Evolutionary conservation across 2,329 filamentous ascomycete species (phyloP).

Genomic region (Fusarium veterinarium): DNA sequence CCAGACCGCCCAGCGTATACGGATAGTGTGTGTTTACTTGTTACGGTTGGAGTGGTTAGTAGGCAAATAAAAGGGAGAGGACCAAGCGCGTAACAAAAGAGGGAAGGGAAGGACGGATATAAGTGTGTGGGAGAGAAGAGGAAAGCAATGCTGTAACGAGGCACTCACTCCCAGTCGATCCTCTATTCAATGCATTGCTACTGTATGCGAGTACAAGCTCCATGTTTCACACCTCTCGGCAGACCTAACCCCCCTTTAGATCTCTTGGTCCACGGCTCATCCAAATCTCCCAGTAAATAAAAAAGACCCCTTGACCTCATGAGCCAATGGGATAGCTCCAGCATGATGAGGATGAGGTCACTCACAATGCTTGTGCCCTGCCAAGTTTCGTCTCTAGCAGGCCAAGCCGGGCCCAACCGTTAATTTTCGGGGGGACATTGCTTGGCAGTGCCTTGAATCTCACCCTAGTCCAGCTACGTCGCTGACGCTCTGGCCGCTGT

Average conservation of each 20-base stretch:
- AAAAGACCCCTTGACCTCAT: not conserved
- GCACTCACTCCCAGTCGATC: not conserved
- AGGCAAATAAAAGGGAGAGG: not conserved
- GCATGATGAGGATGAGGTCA: constrained; percentile 27
- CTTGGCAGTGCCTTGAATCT: constrained; percentile 28
- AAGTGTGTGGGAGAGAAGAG: not conserved
- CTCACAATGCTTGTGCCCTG: constrained; percentile 9
- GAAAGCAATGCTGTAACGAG: not conserved
- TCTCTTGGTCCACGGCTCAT: not conserved
- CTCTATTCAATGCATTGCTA: not conserved
- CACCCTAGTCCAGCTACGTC: constrained; percentile 26
- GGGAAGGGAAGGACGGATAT: not conserved
- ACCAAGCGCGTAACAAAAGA: not conserved
- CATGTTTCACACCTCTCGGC: constrained; percentile 8
- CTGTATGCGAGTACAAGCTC: not conserved
- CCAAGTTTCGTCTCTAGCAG: constrained; percentile 24
- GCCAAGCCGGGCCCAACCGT: constrained; percentile 37
- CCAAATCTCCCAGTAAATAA: not conserved
- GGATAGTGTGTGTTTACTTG: not conserved
- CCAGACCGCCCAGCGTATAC: not conserved
- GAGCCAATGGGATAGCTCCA: constrained; percentile 14
- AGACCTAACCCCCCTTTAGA: not conserved
- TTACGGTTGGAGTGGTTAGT: not conserved
- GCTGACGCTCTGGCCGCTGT: constrained; percentile 2
- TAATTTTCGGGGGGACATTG: constrained; percentile 27